Conservation (phyloP, 306 rosid species). For the Castanea crenata region DNA sequence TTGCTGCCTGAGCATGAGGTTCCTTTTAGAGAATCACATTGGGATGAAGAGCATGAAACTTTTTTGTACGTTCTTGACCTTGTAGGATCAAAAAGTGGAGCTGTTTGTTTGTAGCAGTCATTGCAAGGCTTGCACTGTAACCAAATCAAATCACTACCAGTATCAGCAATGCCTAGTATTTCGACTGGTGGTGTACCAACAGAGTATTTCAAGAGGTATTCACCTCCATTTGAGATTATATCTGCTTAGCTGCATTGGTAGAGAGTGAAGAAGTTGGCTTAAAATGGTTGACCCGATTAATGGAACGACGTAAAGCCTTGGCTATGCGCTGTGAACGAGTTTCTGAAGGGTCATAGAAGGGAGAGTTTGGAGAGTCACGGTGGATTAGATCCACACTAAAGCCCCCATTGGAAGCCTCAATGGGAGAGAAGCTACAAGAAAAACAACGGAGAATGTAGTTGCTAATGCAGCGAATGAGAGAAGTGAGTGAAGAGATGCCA, state of each 20-base stretch:
- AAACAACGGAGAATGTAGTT: background rate
- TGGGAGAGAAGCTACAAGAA: background rate
- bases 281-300: background rate
- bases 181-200: constrained; percentile 55
- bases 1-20: background rate
- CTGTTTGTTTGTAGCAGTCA: constrained; percentile 31
- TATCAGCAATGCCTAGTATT: constrained; percentile 43
- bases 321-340: constrained; percentile 2
- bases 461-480: background rate
- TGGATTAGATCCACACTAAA: constrained; percentile 20
- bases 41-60: constrained; percentile 5
- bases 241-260: background rate
- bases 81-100: constrained; percentile 39
- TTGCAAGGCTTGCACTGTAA: constrained; percentile 54
- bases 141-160: constrained; percentile 62
- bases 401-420: constrained; percentile 1
- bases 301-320: constrained; percentile 11
- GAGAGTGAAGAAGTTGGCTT: background rate
- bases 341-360: background rate
- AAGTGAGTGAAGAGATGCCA: background rate
- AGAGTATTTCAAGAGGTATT: constrained; percentile 39
- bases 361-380: constrained; percentile 2
- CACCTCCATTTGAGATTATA: background rate
- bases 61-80: constrained; percentile 32
- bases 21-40: background rate